phyloP scores from a whole-genome alignment of 257 asterid genomes.

The Nicotiana noctiflora region DNA sequence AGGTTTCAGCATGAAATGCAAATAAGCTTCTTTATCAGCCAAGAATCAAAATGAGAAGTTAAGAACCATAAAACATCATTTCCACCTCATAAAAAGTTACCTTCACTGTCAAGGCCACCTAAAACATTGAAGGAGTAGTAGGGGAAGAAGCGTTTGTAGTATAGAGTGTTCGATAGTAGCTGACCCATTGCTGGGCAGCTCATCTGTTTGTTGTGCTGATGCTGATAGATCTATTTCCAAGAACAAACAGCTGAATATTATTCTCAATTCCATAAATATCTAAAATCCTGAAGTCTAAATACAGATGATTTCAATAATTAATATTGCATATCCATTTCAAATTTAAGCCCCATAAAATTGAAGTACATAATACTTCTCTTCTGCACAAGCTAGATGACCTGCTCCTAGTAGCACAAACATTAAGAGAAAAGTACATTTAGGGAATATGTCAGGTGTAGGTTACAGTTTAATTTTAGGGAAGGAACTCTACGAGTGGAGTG shows the following conservation, averaged over 20 bases:
- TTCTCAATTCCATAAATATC: background rate
- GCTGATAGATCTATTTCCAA: slow-evolving; percentile 58
- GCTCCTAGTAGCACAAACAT: background rate
- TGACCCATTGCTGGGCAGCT: slow-evolving; percentile 99
- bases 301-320: background rate
- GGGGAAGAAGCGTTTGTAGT: slow-evolving; percentile 88
- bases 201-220: slow-evolving; percentile 95
- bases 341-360: slow-evolving; percentile 3
- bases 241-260: background rate
- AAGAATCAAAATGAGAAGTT: background rate
- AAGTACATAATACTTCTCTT: slow-evolving; percentile 27
- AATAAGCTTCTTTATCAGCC: background rate
- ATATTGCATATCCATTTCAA: background rate
- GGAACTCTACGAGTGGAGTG: background rate
- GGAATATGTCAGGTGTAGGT: background rate
- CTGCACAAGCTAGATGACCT: background rate
- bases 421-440: background rate
- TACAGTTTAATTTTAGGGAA: background rate
- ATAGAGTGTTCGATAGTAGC: slow-evolving; percentile 76
- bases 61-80: background rate
- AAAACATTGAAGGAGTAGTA: slow-evolving; percentile 83
- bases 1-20: background rate
- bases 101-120: slow-evolving; percentile 94
- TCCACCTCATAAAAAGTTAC: slow-evolving; percentile 25
- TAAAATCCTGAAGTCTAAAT: background rate